phyloP scores from a whole-genome alignment of 116 monocot genomes.

The Posidonia oceanica region DNA sequence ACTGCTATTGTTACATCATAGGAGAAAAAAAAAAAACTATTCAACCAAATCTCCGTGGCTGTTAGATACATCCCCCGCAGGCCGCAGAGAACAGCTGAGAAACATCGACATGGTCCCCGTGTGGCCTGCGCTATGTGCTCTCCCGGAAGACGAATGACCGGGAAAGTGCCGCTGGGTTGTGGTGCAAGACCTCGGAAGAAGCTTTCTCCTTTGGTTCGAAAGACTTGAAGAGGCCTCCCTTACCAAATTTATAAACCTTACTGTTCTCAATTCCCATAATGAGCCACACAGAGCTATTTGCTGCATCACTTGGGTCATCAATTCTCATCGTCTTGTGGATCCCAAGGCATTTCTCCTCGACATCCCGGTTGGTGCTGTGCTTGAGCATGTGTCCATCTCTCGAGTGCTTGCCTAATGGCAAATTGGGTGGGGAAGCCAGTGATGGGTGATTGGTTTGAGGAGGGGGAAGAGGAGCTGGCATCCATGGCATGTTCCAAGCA shows the following conservation, averaged over 20 bases:
- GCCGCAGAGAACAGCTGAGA: too few relatives aligned
- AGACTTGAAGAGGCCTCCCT: conserved; percentile 14
- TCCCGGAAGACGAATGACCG: conserved; percentile 49
- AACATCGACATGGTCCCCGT: too few relatives aligned
- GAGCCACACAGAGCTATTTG: conserved; percentile 41
- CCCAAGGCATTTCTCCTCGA: conserved; percentile 18
- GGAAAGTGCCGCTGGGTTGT: conserved; percentile 52
- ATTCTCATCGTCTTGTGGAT: conserved; percentile 37
- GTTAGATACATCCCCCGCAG: too few relatives aligned
- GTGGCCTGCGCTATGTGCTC: conserved; percentile 7
- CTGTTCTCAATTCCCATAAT: conserved; percentile 19
- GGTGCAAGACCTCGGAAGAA: conserved; percentile 19
- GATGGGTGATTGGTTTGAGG: background rate
- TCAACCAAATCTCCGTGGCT: too few relatives aligned
- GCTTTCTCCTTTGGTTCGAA: conserved; percentile 9
- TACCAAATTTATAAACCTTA: conserved; percentile 1
- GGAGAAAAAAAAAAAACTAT: too few relatives aligned
- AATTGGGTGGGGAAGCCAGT: background rate
- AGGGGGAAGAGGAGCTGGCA: background rate
- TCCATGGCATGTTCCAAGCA: conserved; percentile 5
- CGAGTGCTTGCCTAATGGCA: conserved; percentile 41
- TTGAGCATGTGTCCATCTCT: conserved; percentile 24
- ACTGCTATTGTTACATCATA: too few relatives aligned
- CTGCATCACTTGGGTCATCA: conserved; percentile 36
- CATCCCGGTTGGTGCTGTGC: background rate